Evolutionary conservation across 1,284 basidiomycete species (phyloP), one percentile per base, ranked within the genome.

Genomic region (Cutaneotrichosporon dermatis): DNA sequence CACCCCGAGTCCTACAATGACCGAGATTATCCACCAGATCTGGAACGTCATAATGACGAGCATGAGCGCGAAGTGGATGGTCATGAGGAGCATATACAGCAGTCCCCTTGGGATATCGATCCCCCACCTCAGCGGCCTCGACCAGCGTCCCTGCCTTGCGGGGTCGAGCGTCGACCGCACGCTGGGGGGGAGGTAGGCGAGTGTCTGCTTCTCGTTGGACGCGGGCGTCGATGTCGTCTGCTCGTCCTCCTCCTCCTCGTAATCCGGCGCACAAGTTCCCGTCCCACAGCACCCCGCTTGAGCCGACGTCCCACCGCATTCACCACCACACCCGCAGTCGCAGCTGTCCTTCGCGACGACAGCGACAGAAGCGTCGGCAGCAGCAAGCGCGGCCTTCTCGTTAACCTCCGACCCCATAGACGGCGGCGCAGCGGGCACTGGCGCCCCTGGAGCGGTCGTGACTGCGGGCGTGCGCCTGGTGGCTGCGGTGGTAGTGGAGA

Each of bases 31-130:
- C 62, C 72, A 77, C 71, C 73, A 79, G 6, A 76, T 58, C 54
- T 77, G 72, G 68, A 76, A 79, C 5, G 72, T 75, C 77, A 77
- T 79, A 48, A 72, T 70, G 6, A 69, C 66, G 58, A 76, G 63
- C 74, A 76, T 76, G 51, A 76, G 62, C 6, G 68, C 50, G 51
- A 72, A 75, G 55, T 74, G 72, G 10, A 76, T 54, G 8, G 63
- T 44, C 6, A 62, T 59, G 51, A 72, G 70, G 15, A 75, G 56
- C 25, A 66, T 65, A 48, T 69, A 68, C 42, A 76, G 51, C 11
- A 67, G 43, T 4, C 73, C 74, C 54, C 73, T 57, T 10, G 72
- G 67, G 3, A 74, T 36, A 58, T 74, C 73, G 5, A 69, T 64
- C 33, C 41, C 56, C 61, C 61, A 67, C n/a, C 64, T 36, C 58